phyloP scores from a whole-genome alignment of 202 grass and related monocot species.

The Dendrocalamus latiflorus region DNA sequence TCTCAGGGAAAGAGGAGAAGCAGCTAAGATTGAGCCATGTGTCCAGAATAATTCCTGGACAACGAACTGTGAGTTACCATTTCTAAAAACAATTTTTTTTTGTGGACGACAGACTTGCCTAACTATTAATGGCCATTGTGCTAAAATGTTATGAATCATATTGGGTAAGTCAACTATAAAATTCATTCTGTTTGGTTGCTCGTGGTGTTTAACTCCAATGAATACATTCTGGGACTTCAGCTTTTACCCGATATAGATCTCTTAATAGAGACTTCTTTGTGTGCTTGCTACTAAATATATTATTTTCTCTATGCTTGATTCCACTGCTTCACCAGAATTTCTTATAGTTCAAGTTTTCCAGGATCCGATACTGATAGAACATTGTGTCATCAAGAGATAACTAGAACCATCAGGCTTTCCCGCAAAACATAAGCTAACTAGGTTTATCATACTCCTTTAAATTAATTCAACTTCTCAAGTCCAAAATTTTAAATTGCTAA shows the following conservation, averaged over 20 bases:
- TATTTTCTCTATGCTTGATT: not conserved
- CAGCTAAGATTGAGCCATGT: conserved; percentile 96
- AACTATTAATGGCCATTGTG: not conserved
- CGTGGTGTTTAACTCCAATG: not conserved
- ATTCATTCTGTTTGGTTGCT: not conserved
- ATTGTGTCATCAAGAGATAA: not conserved
- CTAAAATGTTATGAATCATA: not conserved
- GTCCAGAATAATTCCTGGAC: conserved; percentile 97
- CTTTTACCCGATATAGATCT: not conserved
- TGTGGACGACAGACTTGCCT: not conserved
- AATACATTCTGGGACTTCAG: not conserved
- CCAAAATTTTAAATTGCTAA: not conserved
- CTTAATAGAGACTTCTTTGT: not conserved
- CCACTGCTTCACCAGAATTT: not conserved
- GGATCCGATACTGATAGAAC: not conserved
- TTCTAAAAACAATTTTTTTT: not conserved
- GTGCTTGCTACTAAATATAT: not conserved
- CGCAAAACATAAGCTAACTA: not conserved
- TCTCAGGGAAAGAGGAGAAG: conserved; percentile 99
- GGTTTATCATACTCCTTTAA: not conserved
- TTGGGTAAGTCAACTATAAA: not conserved
- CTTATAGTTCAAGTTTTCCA: not conserved
- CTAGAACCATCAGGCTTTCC: not conserved
- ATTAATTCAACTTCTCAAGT: not conserved
- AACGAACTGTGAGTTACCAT: conserved; percentile 67